A percentile compares a stretch with the other conserved stretches of the same genome.
Evolutionary conservation across 345 rosid species (phyloP).

Genomic region (Conringia planisiliqua): DNA sequence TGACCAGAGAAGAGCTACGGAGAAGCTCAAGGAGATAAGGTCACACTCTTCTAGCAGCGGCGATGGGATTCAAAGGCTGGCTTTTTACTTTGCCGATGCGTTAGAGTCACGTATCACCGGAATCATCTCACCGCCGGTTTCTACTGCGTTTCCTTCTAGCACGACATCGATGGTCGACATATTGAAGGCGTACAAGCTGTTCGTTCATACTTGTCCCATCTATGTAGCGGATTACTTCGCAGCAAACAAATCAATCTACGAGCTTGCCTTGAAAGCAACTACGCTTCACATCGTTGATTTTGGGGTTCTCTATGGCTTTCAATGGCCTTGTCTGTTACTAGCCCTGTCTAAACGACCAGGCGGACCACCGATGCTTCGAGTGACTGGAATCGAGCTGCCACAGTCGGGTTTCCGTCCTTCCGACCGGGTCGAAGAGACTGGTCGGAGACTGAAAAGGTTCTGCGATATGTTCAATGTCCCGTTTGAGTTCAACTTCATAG

Average conservation of each 20-base stretch:
- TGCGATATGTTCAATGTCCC: constrained; percentile 58
- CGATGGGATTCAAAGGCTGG: constrained; percentile 75
- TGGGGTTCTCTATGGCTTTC: constrained; percentile 77
- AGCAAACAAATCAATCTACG: constrained; percentile 50
- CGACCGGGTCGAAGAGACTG: constrained; percentile 72
- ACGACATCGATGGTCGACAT: constrained; percentile 55
- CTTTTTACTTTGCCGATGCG: constrained; percentile 72
- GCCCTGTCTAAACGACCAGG: constrained; percentile 40
- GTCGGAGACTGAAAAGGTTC: constrained; percentile 51
- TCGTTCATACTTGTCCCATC: constrained; percentile 56
- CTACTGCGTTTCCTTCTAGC: constrained; percentile 35
- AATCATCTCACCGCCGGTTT: constrained; percentile 35
- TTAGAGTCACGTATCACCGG: constrained; percentile 76
- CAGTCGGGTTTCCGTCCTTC: constrained; percentile 77
- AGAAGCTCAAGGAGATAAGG: constrained; percentile 72
- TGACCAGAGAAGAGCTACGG: constrained; percentile 63
- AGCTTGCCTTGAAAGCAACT: constrained; percentile 41
- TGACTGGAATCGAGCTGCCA: constrained; percentile 78
- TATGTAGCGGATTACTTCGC: constrained; percentile 45
- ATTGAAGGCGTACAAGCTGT: constrained; percentile 47
- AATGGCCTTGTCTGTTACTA: constrained; percentile 78
- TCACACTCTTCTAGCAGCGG: constrained; percentile 62
- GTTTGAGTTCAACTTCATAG: constrained; percentile 56
- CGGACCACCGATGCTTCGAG: constrained; percentile 64
- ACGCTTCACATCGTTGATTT: constrained; percentile 71